Base-by-base conservation (phyloP, 208 protist genomes). In the Angomonas desouzai region DNA sequence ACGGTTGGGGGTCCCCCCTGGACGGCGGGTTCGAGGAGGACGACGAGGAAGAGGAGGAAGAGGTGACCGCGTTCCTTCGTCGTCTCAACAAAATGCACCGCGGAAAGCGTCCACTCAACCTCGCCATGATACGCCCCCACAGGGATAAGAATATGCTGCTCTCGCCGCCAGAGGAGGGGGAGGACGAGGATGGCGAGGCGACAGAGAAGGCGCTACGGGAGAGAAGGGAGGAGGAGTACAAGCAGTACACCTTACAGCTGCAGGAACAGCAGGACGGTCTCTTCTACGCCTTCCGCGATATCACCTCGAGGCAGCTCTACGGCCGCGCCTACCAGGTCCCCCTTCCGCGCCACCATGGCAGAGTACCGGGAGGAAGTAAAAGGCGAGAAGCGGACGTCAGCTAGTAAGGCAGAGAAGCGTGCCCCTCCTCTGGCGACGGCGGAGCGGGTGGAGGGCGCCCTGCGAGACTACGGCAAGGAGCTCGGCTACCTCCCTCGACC, bases 301-400 rank as follows among this genome's bases (percentile, higher is more conserved):
- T 40, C 13, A 40, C 36, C 36, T 40, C 36, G 6, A 6, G 13
- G 13, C 36, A 40, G 13, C 36, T 40, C 9, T 40, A 40, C 36
- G 13, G 36, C 6, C 6, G 13, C 36, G 36, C 36, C 36, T 40
- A 40, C 13, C 36, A 40, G 13, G 36, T 40, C 6, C 36, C 36
- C 13, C 13, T 18, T 40, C 36, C 9, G 36, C 13, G n/a, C 36
- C 36, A 40, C 6, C 6, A 40, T 40, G 13, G 13, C 6, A 13
- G 36, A 40, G 36, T 40, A 40, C 36, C 36, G 36, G 36, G 36
- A 40, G 36, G 36, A 40, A 40, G n/a, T n/a, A 40, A 40, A 40
- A 13, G 13, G 13, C 6, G 13, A 40, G 36, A 40, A 40, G 20
- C 4, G 45, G 45, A 51, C 9, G 18, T 22, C 18, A 4, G 45